Percentiles rank a stretch among this genome's conserved stretches.
Evolutionary conservation across 2,329 filamentous ascomycete species (phyloP).

Genomic region (Fusarium dimerum): DNA sequence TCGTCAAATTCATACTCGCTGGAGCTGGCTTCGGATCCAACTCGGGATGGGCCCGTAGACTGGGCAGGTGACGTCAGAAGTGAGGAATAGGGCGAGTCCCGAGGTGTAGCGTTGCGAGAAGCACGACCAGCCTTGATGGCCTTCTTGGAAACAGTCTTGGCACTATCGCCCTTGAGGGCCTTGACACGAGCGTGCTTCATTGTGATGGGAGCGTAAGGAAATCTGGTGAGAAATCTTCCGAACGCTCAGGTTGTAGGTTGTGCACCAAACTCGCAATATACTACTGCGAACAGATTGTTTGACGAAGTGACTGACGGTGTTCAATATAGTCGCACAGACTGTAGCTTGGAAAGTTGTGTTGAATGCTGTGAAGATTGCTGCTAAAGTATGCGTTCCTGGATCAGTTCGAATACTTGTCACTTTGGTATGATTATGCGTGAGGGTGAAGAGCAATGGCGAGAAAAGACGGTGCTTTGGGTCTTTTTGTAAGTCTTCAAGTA

Average conservation of each 20-base stretch:
- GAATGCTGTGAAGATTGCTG: neutral
- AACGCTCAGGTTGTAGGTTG: slow-evolving; percentile 10
- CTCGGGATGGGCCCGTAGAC: slow-evolving; percentile 62
- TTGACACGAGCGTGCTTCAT: slow-evolving; percentile 70
- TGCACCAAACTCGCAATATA: too few relatives aligned
- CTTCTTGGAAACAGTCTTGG: slow-evolving; percentile 72
- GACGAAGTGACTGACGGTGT: too few relatives aligned
- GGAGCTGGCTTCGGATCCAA: slow-evolving; percentile 61
- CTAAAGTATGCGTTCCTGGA: slow-evolving; percentile 21
- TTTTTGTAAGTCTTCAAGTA: slow-evolving; percentile 26
- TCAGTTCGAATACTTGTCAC: slow-evolving; percentile 14
- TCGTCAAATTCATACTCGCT: slow-evolving; percentile 52
- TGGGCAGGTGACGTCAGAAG: slow-evolving; percentile 57
- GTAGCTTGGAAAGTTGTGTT: neutral
- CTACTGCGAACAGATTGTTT: too few relatives aligned
- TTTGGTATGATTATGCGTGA: slow-evolving; percentile 24
- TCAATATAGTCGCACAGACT: neutral
- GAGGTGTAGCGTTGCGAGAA: slow-evolving; percentile 59
- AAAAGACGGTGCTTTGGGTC: slow-evolving; percentile 18
- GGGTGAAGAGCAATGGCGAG: slow-evolving; percentile 20
- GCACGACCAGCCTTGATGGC: slow-evolving; percentile 59
- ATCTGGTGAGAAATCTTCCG: neutral
- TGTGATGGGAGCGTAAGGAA: slow-evolving; percentile 1
- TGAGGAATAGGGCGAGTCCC: slow-evolving; percentile 60
- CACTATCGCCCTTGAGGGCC: slow-evolving; percentile 63